These are phyloP conservation scores for Globisporangium yorkense DNA, from an alignment of 352 stramenopile species.

Conservation along the genomic window DNA sequence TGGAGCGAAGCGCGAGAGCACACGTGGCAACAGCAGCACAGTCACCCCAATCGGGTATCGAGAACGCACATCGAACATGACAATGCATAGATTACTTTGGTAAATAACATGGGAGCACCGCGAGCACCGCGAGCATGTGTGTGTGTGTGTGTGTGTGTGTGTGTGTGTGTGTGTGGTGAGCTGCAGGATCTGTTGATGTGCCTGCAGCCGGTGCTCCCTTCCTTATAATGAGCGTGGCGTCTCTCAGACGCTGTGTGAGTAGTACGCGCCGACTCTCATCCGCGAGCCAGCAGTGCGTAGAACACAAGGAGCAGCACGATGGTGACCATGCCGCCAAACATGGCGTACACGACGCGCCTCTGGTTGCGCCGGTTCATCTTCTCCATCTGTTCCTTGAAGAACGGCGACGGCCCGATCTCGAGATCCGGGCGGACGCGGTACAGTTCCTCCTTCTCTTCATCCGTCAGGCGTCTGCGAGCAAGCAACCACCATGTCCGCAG, in stretches of 20 bases:
- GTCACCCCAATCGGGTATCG: too few species aligned
- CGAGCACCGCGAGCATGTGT: neutral
- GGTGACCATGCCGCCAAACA: conserved; percentile 65
- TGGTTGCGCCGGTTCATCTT: conserved; percentile 54
- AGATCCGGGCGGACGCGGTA: conserved; percentile 80
- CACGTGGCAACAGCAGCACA: too few species aligned
- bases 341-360: conserved; percentile 60
- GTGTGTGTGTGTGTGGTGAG: too few species aligned
- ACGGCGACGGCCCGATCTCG: conserved; percentile 56
- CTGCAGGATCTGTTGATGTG: too few species aligned
- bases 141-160: too few species aligned
- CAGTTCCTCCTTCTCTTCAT: conserved; percentile 77
- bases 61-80: too few species aligned
- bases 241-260: neutral
- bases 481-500: neutral
- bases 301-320: conserved; percentile 67
- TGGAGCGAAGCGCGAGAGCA: neutral
- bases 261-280: conserved; percentile 4
- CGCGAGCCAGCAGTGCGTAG: conserved; percentile 41
- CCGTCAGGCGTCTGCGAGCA: conserved; percentile 46
- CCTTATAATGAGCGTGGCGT: neutral
- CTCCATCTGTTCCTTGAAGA: conserved; percentile 52
- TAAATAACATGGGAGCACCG: neutral
- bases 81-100: neutral
- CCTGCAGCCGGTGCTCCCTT: too few species aligned